Evolutionary conservation across 169 alveolate genomes (phyloP), one percentile per base, ranked within the genome.

Genomic region (Sarcocystis neurona): DNA sequence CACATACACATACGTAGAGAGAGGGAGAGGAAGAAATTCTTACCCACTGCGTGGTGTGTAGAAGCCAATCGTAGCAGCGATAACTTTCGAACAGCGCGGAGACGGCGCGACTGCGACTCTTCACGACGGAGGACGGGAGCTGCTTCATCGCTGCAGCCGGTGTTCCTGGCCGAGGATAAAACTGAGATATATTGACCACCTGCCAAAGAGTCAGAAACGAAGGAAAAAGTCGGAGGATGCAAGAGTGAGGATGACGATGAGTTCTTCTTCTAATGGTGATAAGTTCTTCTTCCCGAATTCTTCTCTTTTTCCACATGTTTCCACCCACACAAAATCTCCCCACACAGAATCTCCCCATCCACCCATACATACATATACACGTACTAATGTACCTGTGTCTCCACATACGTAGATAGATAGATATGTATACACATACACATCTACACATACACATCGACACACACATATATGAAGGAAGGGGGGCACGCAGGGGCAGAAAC

Each of bases 111-210:
- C 94, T 88, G 39, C 94, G 78, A 1, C 88, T 85, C 86, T 91
- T 91, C n/a, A 87, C 94, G 20, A 80, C 58, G 20, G 48, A 84
- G 27, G 91, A 85, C 6, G 89, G 89, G n/a, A 94, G 88, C 85
- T 93, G 93, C 93, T 95, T 94, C 97, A 97, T 93, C 87, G 95
- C 93, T 46, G 98, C 98, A 0, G 99, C 99, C 20, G 98, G 97
- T 1, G 99, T 98, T 39, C 98, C 99, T 30, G 99, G 99, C 50
- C 99, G 92, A 39, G 99, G 99, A 89, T 98, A 99, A 92, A 98
- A 99, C 95, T 99, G 98, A 30, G 99, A 96, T 85, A 98, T 99
- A 93, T 99, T 97, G n/a, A 98, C 87, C n/a, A 89, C 92, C 92
- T 90, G 87, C 10, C 10, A 46, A 37, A 84, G 37, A 44, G n/a